phyloP scores from a whole-genome alignment of 179 eudicot genomes.

The Sideroxylon spinosum region DNA sequence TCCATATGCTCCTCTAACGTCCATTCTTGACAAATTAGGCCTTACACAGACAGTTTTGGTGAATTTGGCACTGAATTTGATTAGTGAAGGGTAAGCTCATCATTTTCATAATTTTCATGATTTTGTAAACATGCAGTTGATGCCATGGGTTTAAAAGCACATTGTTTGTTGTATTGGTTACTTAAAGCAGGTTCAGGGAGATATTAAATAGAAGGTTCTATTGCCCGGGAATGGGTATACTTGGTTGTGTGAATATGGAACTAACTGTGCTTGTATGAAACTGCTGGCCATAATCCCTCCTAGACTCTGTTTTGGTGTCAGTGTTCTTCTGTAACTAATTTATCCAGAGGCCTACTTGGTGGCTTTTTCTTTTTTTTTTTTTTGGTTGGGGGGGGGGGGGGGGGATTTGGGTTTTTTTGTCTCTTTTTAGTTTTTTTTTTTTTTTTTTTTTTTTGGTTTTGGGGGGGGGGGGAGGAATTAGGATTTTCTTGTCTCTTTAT shows the following conservation, averaged over 20 bases:
- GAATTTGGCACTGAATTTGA: conserved; percentile 75
- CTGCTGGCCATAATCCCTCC: not conserved
- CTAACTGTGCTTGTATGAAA: conserved; percentile 3
- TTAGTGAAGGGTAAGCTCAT: conserved; percentile 89
- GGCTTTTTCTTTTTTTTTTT: not conserved
- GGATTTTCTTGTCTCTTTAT: conserved; percentile 10
- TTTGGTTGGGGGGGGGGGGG: too few species aligned
- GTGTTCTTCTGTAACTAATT: not conserved
- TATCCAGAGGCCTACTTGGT: not conserved
- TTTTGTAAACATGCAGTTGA: conserved; percentile 11
- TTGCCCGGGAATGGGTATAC: not conserved
- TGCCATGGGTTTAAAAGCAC: conserved; percentile 12
- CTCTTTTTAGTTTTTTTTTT: conserved; percentile 7
- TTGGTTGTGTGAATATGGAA: conserved; percentile 8
- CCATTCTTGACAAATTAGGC: conserved; percentile 80
- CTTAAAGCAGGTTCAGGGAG: not conserved
- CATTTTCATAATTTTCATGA: conserved; percentile 6
- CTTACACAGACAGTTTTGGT: conserved; percentile 77
- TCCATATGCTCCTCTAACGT: conserved; percentile 81
- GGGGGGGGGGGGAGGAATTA: not conserved
- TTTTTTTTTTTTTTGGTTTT: too few species aligned
- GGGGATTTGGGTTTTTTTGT: not conserved
- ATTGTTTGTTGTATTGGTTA: not conserved
- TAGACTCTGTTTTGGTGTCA: not conserved
- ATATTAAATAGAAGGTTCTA: not conserved